Conservation (phyloP, 1,284 basidiomycete genomes). For the Leccinum proximum region DNA sequence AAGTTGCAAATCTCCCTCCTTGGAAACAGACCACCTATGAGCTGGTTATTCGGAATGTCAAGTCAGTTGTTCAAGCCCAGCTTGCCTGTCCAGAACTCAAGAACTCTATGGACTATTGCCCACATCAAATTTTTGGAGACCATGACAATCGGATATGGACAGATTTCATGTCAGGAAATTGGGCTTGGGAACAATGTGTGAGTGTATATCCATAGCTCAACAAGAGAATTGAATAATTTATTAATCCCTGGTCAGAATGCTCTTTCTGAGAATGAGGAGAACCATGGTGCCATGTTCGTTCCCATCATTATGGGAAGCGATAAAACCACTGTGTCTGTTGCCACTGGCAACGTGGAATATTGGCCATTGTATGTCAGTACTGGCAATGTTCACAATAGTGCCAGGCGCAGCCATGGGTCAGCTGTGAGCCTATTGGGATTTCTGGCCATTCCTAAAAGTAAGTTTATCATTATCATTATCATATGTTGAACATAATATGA, state of each 20-base stretch:
- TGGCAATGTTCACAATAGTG: neutral
- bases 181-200: neutral
- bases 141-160: neutral
- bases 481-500: neutral
- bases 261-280: neutral
- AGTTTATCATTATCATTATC: neutral
- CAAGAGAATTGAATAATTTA: neutral
- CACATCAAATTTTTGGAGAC: neutral
- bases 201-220: neutral
- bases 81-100: neutral
- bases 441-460: neutral
- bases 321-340: conserved; percentile 8
- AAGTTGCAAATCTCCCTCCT: neutral
- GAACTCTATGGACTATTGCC: neutral
- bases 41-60: neutral
- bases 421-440: neutral
- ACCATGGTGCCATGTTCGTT: conserved; percentile 3
- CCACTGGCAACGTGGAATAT: conserved; percentile 5
- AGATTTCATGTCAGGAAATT: neutral
- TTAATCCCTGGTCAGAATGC: neutral
- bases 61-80: neutral
- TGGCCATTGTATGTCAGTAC: neutral
- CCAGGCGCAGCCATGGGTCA: neutral
- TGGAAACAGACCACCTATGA: neutral
- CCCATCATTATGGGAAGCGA: conserved; percentile 8